Percentiles rank a stretch among this genome's conserved stretches.
phyloP scores from a whole-genome alignment of 1,284 basidiomycete genomes.

The Leccinum huronense region DNA sequence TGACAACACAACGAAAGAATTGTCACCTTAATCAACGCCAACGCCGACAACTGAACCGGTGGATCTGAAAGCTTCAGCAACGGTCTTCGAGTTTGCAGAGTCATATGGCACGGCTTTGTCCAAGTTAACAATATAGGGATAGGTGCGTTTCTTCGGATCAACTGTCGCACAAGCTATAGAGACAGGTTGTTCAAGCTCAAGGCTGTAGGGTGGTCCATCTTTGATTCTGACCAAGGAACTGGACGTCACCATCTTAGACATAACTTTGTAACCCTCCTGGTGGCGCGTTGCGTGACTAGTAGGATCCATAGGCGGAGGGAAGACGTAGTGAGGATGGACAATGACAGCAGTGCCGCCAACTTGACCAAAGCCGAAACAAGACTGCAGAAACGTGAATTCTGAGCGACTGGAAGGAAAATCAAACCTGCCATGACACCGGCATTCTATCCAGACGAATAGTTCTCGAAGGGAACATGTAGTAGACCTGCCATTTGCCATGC shows the following conservation, averaged over 20 bases:
- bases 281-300: conserved; percentile 44
- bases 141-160: conserved; percentile 82
- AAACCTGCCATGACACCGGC: no score
- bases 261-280: no score
- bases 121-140: conserved; percentile 64
- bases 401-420: background rate
- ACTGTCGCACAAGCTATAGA: conserved; percentile 82
- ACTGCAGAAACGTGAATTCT: conserved; percentile 42
- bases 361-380: conserved; percentile 87
- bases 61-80: conserved; percentile 54
- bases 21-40: conserved; percentile 70
- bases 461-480: no score
- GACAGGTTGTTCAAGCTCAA: conserved; percentile 40
- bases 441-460: no score
- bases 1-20: conserved; percentile 1
- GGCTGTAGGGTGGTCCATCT: conserved; percentile 68
- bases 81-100: conserved; percentile 64
- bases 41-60: conserved; percentile 52
- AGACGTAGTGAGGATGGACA: conserved; percentile 89
- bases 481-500: conserved; percentile 97
- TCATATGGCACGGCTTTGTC: conserved; percentile 51
- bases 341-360: conserved; percentile 91
- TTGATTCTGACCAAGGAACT: conserved; percentile 93
- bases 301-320: conserved; percentile 72
- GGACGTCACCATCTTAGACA: conserved; percentile 49